phyloP scores from a whole-genome alignment of 768 basidiomycete species.

The Pluteus cervinus region DNA sequence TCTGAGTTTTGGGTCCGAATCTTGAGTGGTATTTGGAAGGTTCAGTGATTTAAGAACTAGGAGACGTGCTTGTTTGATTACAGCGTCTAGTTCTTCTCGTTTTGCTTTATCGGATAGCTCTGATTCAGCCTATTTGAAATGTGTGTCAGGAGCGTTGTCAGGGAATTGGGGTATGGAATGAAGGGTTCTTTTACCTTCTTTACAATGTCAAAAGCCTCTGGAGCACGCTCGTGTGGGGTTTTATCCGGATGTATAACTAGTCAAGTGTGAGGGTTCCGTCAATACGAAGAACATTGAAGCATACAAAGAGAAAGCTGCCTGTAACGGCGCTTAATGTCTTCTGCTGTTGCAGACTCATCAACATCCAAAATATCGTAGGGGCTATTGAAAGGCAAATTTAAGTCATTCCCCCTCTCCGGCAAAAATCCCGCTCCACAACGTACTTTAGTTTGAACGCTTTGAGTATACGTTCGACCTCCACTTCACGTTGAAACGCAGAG shows the following conservation, averaged over 20 bases:
- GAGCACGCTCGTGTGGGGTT: slow-evolving; percentile 78
- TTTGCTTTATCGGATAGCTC: slow-evolving; percentile 76
- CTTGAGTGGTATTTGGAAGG: slow-evolving; percentile 53
- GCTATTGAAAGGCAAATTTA: slow-evolving; percentile 32
- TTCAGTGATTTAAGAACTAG: slow-evolving; percentile 57
- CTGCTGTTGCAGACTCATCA: slow-evolving; percentile 57
- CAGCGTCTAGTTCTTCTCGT: slow-evolving; percentile 76
- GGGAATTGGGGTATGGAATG: not conserved
- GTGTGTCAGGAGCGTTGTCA: not conserved
- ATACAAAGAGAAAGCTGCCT: slow-evolving; percentile 79
- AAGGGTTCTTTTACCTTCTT: slow-evolving; percentile 88
- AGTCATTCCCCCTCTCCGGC: slow-evolving; percentile 7
- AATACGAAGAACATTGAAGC: slow-evolving; percentile 18
- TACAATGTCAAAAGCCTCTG: slow-evolving; percentile 89
- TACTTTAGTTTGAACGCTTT: slow-evolving; percentile 97
- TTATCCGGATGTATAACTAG: slow-evolving; percentile 99
- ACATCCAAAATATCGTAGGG: slow-evolving; percentile 94
- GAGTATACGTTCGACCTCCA: slow-evolving; percentile 88
- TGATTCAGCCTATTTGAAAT: slow-evolving; percentile 60
- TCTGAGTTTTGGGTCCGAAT: slow-evolving; percentile 53
- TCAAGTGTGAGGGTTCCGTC: slow-evolving; percentile 3
- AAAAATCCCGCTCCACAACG: slow-evolving; percentile 16
- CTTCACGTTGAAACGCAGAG: slow-evolving; percentile 78
- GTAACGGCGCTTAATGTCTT: slow-evolving; percentile 88
- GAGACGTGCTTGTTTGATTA: slow-evolving; percentile 69